These are phyloP conservation scores for Saururus chinensis DNA, from an alignment of 164 flowering plant species.

Conservation along the genomic window DNA sequence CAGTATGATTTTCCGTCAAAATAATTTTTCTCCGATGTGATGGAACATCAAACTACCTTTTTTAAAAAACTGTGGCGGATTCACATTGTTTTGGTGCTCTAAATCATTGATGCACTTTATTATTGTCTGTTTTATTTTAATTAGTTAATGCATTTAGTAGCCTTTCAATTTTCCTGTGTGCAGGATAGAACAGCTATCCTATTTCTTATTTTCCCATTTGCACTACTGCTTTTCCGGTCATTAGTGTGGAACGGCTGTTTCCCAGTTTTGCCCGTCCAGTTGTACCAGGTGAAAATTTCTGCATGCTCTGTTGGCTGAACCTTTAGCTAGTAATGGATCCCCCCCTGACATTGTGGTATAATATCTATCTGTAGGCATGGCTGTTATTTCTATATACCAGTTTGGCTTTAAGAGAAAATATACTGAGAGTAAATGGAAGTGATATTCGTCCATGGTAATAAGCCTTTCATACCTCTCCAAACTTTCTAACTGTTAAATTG, in stretches of 20 bases:
- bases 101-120: too few species aligned
- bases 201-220: constrained; percentile 74
- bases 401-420: constrained; percentile 89
- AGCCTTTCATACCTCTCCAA: neutral
- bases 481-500: neutral
- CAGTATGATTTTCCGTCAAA: neutral
- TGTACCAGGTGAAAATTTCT: constrained; percentile 60
- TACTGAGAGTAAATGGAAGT: constrained; percentile 86
- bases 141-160: neutral
- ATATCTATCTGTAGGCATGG: constrained; percentile 57
- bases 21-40: too few species aligned
- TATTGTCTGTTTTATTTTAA: too few species aligned
- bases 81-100: neutral
- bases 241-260: constrained; percentile 83
- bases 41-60: neutral
- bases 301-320: neutral
- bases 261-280: constrained; percentile 91
- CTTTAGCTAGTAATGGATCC: neutral
- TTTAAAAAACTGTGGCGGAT: neutral
- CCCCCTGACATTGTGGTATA: neutral
- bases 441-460: constrained; percentile 92
- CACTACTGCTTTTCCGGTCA: constrained; percentile 52
- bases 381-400: constrained; percentile 82
- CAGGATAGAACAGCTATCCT: constrained; percentile 89
- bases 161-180: constrained; percentile 4